Evolutionary conservation across 306 rosid genomes (phyloP), one percentile per base, ranked within the genome.

Genomic region (Vigna radiata): DNA sequence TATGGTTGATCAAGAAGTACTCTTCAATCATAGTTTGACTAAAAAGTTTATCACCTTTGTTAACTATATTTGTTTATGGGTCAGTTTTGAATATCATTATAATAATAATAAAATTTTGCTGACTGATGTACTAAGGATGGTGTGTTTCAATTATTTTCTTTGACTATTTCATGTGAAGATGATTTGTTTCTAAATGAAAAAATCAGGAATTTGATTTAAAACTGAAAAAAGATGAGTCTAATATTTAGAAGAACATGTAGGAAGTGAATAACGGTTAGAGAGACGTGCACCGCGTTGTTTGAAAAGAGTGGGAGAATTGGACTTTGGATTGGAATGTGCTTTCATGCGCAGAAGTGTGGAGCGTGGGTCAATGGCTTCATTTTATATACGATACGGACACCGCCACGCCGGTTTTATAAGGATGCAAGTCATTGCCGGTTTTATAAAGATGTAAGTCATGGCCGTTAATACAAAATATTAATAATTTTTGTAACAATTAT

Each of bases 1-100:
- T 81, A 87, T 82, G 94, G 96, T 93, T 88, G 89, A 81, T 29
- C 23, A 85, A 68, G 81, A 91, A 23, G 33, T 29, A 29, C 2
- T 18, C 60, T 60, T 12, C 1, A 15, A 60, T 15, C 37, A 59
- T 8, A 59, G 15, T 59, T 59, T 59, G 41, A 25, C 41, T 15
- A 3, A 44, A 44, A 12, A 11, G 49, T 12, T 43, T 43, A 43
- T 43, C 48, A 39, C 2, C 4, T 10, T 43, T 11, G 14, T 5
- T 43, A 50, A 50, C 10, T 50, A 50, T 50, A 50, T 50, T 50
- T 50, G n/a, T 47, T 47, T 15, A 47, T 13, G 52, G 6, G 17
- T 47, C 33, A 47, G 52, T 14, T 48, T 5, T 48, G 53, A 14
- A 14, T 11, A 44, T 48, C 6, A 48, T 48, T 44, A 46, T 1